A percentile compares a stretch with the other conserved stretches of the same genome.
Conservation (phyloP, 768 basidiomycete genomes). For the Tulasnella sp. region DNA sequence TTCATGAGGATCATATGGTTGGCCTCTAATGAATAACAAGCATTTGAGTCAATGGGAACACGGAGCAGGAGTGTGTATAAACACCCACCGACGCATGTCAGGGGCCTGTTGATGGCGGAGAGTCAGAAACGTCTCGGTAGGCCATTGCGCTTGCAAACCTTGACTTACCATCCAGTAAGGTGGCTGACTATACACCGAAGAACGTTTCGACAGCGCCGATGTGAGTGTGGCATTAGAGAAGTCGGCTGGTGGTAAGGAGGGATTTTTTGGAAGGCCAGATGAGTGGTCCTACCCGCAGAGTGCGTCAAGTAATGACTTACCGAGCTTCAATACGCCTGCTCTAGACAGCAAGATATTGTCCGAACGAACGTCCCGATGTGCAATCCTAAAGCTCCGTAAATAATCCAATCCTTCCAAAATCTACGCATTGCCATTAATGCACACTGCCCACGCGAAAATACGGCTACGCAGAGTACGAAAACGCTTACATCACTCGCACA, state of each 20-base stretch:
- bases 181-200: conserved; percentile 13
- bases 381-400: conserved; percentile 52
- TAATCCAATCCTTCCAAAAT: conserved; percentile 54
- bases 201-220: conserved; percentile 1
- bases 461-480: background rate
- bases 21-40: conserved; percentile 33
- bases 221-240: conserved; percentile 63
- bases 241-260: conserved; percentile 41
- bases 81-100: conserved; percentile 60
- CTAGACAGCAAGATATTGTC: conserved; percentile 69
- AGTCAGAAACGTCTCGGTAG: background rate
- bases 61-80: background rate
- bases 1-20: conserved; percentile 56
- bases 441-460: background rate
- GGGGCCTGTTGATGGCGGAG: conserved; percentile 38
- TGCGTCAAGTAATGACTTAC: conserved; percentile 32
- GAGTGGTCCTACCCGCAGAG: background rate
- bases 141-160: too few species aligned
- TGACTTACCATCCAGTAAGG: conserved; percentile 19
- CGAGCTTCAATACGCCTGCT: conserved; percentile 60
- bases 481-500: conserved; percentile 69
- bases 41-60: background rate
- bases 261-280: background rate
- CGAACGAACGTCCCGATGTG: conserved; percentile 74
- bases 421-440: conserved; percentile 29